Base-by-base conservation (phyloP, 2,329 filamentous ascomycete genomes). In the Didymella segeticola region DNA sequence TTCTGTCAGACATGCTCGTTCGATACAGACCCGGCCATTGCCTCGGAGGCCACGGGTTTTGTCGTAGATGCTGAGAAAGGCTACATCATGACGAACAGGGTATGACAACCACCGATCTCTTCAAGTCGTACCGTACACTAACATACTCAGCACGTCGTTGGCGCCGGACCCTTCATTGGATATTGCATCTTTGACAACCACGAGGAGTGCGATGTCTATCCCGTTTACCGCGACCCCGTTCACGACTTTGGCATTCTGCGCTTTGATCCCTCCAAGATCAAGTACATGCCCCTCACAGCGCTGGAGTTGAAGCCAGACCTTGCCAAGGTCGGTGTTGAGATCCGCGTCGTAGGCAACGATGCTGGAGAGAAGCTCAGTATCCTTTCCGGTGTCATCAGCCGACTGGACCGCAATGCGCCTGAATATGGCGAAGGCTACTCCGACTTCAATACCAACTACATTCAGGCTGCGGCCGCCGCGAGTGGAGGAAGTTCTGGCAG, bases 131-230 rank as follows among this genome's bases (percentile, higher is more conserved):
- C 2, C 6, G 9, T 34, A 15, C 26, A 27, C 69, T 76, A 58
- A 77, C 49, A 14, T 15, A 39, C 58, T 83, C 83, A 66, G 54
- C 95, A 99, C 78, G 95, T 99, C 26, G 95, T 98, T 34, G 92
- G 95, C 61, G 85, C 95, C 1, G 95, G 95, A 1, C 95, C 95
- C 1, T 99, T 99, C 77, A 98, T 93, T 89, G 95, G 95, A 41
- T 97, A 96, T 78, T 93, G 90, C 73, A 93, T 99, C 64, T 99
- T 99, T 74, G 96, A 99, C 75, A 99, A 99, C 73, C 95, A 99
- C 76, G 95, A 99, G 73, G 86, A 89, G 80, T 95, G 95, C 66
- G 95, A 99, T 73, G 93, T 96, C 41, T 91, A 92, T 71, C 95
- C 95, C 8, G 92, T 99, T 43, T 99, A 99, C 78, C 91, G 95